Base-by-base conservation (phyloP, 257 asterid genomes). In the Fraxinus cuspidata region DNA sequence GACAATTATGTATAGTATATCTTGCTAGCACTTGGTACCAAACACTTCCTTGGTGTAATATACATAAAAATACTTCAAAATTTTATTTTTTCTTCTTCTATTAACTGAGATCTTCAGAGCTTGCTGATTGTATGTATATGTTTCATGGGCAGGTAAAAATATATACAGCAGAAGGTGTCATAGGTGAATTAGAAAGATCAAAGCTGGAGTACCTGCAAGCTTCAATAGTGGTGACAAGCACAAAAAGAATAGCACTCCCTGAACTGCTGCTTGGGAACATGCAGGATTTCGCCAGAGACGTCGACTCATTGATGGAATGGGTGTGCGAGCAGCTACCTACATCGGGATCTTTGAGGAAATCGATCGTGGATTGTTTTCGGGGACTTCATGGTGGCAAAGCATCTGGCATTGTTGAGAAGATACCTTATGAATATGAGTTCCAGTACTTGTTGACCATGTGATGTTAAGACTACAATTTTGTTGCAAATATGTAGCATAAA, bases 151-250 rank as follows among this genome's bases (percentile, higher is more conserved):
- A 94, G 98, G 97, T 92, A 72, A 94, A 86, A 82, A 88, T 92
- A 83, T 95, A 95, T 28, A 90, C 93, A 69, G 91, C 92, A 1
- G 99, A 95, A 0, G 96, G 96, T 5, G 95, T 95, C 78, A 73
- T 77, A 78, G 76, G 82, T 0, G 97, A 92, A 77, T 75, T 95
- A 58, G 96, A 95, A 71, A 92, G 85, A 76, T 89, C 98, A 2
- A 92, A 90, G 77, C 77, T 87, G 18, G 98, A 94, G 72, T 94
- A 92, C 73, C 84, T 92, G 7, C 93, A 92, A 79, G 98, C 98
- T 56, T 93, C 99, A 67, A 81, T 94, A 47, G 74, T 91, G 23
- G 99, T 90, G 74, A 91, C 83, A 21, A 84, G 68, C 78, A 85
- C 84, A 5, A 91, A 84, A 76, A 84, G 75, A 75, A 86, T 92